Evolutionary conservation across 768 basidiomycete genomes (phyloP), one percentile per base, ranked within the genome.

Genomic region (Tricholoma sp.): DNA sequence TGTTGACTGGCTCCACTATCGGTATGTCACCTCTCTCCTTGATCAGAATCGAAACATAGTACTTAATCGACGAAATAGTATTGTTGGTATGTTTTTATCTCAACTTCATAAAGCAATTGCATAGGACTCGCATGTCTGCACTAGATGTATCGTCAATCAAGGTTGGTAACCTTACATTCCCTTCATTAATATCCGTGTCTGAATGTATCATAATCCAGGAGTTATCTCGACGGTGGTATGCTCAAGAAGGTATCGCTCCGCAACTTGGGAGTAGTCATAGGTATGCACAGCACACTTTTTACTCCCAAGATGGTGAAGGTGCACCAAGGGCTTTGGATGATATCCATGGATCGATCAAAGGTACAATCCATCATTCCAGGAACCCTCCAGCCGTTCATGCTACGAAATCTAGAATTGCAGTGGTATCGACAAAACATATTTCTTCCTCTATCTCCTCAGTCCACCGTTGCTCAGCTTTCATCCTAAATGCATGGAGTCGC

Each of bases 141-240:
- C 10, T 55, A 92, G 91, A 93, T 58, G 91, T 93, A 36, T 92
- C 91, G 44, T 88, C 91, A 0, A 78, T 93, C 59, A 92, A 92
- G 76, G 90, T 84, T 59, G 57, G 54, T 49, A 54, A 10, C 3
- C 9, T 10, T 29, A 36, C 24, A 41, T 45, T n/a, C 36, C 34
- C n/a, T 17, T 33, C 54, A 29, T 33, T 18, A n/a, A n/a, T n/a
- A n/a, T n/a, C n/a, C 55, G 33, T 47, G 13, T 13, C 45, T 49
- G 4, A 13, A 49, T 24, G 4, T 15, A 8, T 49, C 9, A 47
- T 54, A 52, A 48, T 45, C 44, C 57, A 92, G 91, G 91, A 92
- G 67, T 62, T 92, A 20, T 79, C 77, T 1, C 80, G 86, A 12
- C 79, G 89, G 58, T 92, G 91, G 91, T 91, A 83, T 64, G 80